These are phyloP conservation scores for Globisporangium heterothallicum DNA, from an alignment of 352 stramenopile genomes.

Conservation along the genomic window DNA sequence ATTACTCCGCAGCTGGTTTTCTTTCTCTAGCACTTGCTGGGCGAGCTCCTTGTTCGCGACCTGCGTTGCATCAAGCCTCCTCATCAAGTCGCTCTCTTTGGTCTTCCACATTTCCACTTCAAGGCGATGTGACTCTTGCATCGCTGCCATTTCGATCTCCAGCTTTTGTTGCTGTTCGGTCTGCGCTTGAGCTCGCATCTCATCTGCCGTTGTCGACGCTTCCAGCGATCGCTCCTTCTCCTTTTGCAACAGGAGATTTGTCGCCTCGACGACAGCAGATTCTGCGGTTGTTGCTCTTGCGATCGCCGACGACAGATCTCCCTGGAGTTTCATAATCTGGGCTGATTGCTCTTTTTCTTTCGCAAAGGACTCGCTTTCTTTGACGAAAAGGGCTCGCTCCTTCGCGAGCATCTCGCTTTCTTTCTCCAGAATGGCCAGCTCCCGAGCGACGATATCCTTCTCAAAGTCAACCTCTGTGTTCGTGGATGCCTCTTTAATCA, in stretches of 20 bases:
- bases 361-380: slow-evolving; percentile 30
- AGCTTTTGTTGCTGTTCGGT: background rate
- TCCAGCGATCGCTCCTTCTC: background rate
- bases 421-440: slow-evolving; percentile 25
- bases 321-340: slow-evolving; percentile 24
- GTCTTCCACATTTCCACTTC: slow-evolving; percentile 7
- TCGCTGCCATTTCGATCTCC: slow-evolving; percentile 1
- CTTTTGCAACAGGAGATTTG: slow-evolving; percentile 7
- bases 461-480: slow-evolving; percentile 60
- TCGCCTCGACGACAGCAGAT: slow-evolving; percentile 20
- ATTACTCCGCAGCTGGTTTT: slow-evolving; percentile 14
- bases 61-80: slow-evolving; percentile 14
- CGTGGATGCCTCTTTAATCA: slow-evolving; percentile 29
- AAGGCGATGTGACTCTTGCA: slow-evolving; percentile 3
- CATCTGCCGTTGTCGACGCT: background rate
- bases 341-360: slow-evolving; percentile 26
- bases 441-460: slow-evolving; percentile 37
- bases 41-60: slow-evolving; percentile 16
- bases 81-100: slow-evolving; percentile 5
- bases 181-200: background rate
- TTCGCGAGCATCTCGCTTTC: slow-evolving; percentile 27
- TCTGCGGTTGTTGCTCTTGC: slow-evolving; percentile 22
- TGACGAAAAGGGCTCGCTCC: slow-evolving; percentile 28
- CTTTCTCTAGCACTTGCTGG: slow-evolving; percentile 16
- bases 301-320: slow-evolving; percentile 17